A percentile compares a stretch with the other conserved stretches of the same genome.
Conservation (phyloP, 2,329 filamentous ascomycete genomes). For the Monosporascus ibericus region DNA sequence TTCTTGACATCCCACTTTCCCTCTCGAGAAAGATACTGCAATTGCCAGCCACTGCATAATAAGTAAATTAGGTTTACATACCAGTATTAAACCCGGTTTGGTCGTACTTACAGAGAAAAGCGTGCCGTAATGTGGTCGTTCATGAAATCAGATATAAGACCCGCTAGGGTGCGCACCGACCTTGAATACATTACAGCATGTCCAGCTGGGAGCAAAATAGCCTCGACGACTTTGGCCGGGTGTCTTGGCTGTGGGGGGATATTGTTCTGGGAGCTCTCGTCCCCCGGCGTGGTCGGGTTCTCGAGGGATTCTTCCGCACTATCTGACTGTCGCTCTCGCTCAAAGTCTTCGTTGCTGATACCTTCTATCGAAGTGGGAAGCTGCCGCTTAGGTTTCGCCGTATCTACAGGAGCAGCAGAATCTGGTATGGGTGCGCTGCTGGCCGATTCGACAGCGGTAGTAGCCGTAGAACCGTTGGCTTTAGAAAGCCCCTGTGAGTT, state of each 20-base stretch:
- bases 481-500: not conserved
- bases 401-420: conserved; percentile 42
- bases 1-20: conserved; percentile 99
- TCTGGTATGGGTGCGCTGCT: conserved; percentile 30
- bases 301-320: conserved; percentile 25
- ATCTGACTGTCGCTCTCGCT: conserved; percentile 15
- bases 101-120: conserved; percentile 50
- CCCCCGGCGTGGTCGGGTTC: conserved; percentile 41
- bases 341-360: conserved; percentile 33
- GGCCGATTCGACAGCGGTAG: not conserved
- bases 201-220: conserved; percentile 65
- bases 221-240: conserved; percentile 55
- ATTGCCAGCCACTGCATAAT: conserved; percentile 65
- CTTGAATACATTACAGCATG: conserved; percentile 80
- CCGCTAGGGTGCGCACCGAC: conserved; percentile 69
- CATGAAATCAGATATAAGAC: conserved; percentile 78
- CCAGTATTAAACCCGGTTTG: not conserved
- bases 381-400: conserved; percentile 23
- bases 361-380: conserved; percentile 31
- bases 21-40: conserved; percentile 79
- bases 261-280: conserved; percentile 32
- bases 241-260: conserved; percentile 43
- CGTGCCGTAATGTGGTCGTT: conserved; percentile 67
- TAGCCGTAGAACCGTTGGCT: not conserved
- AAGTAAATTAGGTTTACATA: not conserved